These are phyloP conservation scores for Isatis lusitanica DNA, from an alignment of 441 rosid species.

Conservation along the genomic window DNA sequence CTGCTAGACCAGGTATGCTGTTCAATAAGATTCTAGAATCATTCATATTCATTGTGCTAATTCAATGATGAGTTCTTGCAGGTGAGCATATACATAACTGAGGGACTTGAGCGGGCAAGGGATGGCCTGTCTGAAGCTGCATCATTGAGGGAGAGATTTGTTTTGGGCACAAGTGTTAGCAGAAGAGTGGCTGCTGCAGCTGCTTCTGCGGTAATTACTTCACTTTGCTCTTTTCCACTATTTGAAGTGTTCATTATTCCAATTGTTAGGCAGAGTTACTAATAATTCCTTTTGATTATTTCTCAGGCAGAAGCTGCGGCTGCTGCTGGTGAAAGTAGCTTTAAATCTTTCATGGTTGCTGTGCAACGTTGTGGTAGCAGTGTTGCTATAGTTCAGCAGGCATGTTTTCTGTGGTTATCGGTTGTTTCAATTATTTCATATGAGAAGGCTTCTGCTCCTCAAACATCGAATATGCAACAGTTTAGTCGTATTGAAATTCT, in stretches of 20 bases:
- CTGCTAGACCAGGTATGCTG: slow-evolving; percentile 87
- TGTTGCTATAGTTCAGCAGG: slow-evolving; percentile 98
- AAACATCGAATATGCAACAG: background rate
- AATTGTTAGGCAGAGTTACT: slow-evolving; percentile 23
- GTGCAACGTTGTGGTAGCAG: slow-evolving; percentile 98
- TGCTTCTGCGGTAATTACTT: slow-evolving; percentile 89
- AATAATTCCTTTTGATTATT: slow-evolving; percentile 31
- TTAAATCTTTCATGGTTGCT: slow-evolving; percentile 98
- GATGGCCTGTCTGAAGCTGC: slow-evolving; percentile 95
- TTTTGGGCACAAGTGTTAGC: slow-evolving; percentile 81
- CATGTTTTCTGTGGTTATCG: slow-evolving; percentile 40
- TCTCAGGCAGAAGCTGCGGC: slow-evolving; percentile 99
- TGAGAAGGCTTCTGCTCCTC: slow-evolving; percentile 17
- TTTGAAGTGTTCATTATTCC: background rate
- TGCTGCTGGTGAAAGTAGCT: slow-evolving; percentile 99
- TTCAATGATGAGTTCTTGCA: slow-evolving; percentile 38
- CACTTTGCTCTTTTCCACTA: slow-evolving; percentile 29
- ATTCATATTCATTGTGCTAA: slow-evolving; percentile 18
- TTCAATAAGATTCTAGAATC: slow-evolving; percentile 26
- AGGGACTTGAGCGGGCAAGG: slow-evolving; percentile 97
- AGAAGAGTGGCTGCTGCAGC: slow-evolving; percentile 99
- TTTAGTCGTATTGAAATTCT: background rate
- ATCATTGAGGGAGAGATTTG: slow-evolving; percentile 90
- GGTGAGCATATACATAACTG: slow-evolving; percentile 92
- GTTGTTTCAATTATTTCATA: slow-evolving; percentile 13